Evolutionary conservation across 2,329 filamentous ascomycete species (phyloP), one percentile per base, ranked within the genome.

Genomic region (Cytospora leucostoma): DNA sequence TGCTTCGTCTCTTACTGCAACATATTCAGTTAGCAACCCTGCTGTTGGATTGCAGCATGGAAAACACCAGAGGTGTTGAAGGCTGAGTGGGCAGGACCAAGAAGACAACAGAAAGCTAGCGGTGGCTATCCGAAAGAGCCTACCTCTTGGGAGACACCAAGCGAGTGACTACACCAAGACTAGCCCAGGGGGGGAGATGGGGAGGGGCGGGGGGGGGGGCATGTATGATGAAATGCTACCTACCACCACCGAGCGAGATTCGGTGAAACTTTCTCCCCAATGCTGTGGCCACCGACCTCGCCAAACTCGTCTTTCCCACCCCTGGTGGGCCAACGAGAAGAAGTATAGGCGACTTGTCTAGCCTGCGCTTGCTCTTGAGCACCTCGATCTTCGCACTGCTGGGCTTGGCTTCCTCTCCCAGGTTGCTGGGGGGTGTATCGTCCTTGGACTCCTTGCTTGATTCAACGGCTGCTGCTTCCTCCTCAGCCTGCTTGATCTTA

Each of bases 221-320:
- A n/a, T n/a, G 17, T 10, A n/a, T 3, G 4, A n/a, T n/a, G 17
- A 10, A 19, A 19, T 3, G 13, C 19, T n/a, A 47, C 44, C 19
- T 21, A 47, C 44, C 44, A 69, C 95, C 95, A 65, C 95, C 95
- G 4, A 99, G 87, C 4, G 95, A 98, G 70, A 99, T 97, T 53
- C 95, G 88, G 76, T 99, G 94, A 75, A 99, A 99, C 75, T 97
- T 96, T 67, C 95, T 88, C 17, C 94, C 94, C 12, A 99, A 83
- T 1, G 95, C 93, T 17, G 91, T 91, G 2, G 95, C 95, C 32
- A 99, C 89, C 1, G 94, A 98, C 70, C 93, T 92, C 35, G 95
- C 95, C 53, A 99, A 82, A 70, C 92, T 97, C 0, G 95, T 99
- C 82, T 99, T 99, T 67, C 95, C 95, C 3, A 94, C 93, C 55